These are phyloP conservation scores for Puccinellia tenuiflora DNA, from an alignment of 176 grass and related monocot genomes.

Conservation along the genomic window DNA sequence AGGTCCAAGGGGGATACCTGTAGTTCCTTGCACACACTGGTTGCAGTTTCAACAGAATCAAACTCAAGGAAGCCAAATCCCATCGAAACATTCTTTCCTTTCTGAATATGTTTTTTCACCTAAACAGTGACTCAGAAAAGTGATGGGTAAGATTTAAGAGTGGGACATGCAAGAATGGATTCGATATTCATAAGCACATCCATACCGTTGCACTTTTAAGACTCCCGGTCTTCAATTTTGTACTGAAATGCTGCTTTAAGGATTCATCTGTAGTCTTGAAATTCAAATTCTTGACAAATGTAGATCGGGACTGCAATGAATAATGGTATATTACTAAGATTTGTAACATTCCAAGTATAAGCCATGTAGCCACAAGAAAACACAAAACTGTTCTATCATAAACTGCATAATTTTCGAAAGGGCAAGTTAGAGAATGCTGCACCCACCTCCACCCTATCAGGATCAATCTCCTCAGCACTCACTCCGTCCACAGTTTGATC, in stretches of 20 bases:
- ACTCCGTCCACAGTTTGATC: conserved; percentile 84
- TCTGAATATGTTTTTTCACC: conserved; percentile 87
- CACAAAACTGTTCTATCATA: not conserved
- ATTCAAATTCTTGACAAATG: conserved; percentile 97
- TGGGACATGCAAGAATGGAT: not conserved
- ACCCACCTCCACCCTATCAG: conserved; percentile 90
- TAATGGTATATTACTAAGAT: conserved; percentile 9
- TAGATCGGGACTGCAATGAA: conserved; percentile 75
- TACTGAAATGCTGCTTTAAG: conserved; percentile 72
- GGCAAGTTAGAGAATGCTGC: conserved; percentile 13
- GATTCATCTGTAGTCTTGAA: conserved; percentile 86
- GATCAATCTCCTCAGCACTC: conserved; percentile 82
- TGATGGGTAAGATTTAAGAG: conserved; percentile 8
- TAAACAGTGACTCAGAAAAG: conserved; percentile 25
- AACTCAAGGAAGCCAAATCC: conserved; percentile 97
- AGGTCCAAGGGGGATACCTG: conserved; percentile 39
- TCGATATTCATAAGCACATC: conserved; percentile 8
- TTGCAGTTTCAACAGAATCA: conserved; percentile 87
- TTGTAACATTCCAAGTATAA: conserved; percentile 16
- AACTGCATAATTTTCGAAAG: not conserved
- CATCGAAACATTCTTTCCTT: conserved; percentile 90
- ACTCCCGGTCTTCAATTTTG: conserved; percentile 60
- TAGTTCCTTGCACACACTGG: conserved; percentile 79
- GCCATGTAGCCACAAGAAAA: conserved; percentile 11
- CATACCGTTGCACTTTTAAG: conserved; percentile 88